These are phyloP conservation scores for Candida andamanensis DNA, from an alignment of 805 yeast genomes.

Conservation along the genomic window DNA sequence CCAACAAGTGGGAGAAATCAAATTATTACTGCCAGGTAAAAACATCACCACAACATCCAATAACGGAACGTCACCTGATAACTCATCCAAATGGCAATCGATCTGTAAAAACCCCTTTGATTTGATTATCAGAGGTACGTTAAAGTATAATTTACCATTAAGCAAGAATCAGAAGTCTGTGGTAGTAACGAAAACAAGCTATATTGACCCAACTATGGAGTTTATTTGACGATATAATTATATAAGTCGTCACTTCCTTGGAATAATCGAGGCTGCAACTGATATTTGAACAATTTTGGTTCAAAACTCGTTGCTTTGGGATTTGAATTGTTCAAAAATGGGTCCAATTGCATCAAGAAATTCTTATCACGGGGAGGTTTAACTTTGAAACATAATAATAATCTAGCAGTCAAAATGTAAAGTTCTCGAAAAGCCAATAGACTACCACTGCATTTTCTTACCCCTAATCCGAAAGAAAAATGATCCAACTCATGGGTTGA, in stretches of 20 bases:
- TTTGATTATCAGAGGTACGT: slow-evolving; percentile 73
- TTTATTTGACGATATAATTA: slow-evolving; percentile 6
- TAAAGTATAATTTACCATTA: slow-evolving; percentile 73
- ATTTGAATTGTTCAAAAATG: slow-evolving; percentile 44
- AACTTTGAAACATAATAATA: slow-evolving; percentile 48
- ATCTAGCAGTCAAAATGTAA: slow-evolving; percentile 51
- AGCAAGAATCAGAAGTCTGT: slow-evolving; percentile 46
- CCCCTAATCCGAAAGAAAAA: slow-evolving; percentile 65
- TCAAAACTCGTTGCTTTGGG: slow-evolving; percentile 63
- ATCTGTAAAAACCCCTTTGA: slow-evolving; percentile 81
- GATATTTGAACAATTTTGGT: slow-evolving; percentile 40
- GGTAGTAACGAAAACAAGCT: slow-evolving; percentile 53
- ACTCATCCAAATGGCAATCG: slow-evolving; percentile 61
- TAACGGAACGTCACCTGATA: slow-evolving; percentile 27
- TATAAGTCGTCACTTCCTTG: slow-evolving; percentile 18
- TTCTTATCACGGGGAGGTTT: slow-evolving; percentile 29
- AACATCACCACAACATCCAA: slow-evolving; percentile 26
- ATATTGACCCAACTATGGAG: slow-evolving; percentile 45
- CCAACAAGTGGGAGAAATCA: slow-evolving; percentile 62
- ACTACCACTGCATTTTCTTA: slow-evolving; percentile 68
- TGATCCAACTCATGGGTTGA: slow-evolving; percentile 25
- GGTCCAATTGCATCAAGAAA: slow-evolving; percentile 42
- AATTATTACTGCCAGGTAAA: slow-evolving; percentile 67
- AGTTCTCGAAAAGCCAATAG: slow-evolving; percentile 61
- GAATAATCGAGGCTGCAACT: slow-evolving; percentile 17